Conservation (phyloP, 2,329 filamentous ascomycete genomes). For the Cryphonectria naterciae region DNA sequence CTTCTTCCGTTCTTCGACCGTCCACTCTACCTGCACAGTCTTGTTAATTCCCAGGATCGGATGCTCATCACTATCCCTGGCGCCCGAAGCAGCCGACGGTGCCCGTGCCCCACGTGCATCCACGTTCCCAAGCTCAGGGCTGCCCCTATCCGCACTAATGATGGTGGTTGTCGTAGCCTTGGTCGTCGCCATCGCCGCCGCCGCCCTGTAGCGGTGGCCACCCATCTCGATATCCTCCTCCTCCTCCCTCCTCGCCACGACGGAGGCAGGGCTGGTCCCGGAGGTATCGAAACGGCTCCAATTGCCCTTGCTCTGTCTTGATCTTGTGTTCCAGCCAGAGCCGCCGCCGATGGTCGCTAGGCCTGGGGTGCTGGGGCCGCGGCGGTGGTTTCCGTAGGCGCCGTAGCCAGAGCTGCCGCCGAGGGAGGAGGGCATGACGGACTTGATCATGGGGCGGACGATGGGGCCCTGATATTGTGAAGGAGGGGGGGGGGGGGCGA, state of each 20-base stretch:
- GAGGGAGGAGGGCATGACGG: constrained; percentile 18
- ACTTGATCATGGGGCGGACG: constrained; percentile 15
- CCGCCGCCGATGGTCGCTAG: constrained; percentile 19
- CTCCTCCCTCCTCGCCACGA: background rate
- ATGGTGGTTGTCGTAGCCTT: background rate
- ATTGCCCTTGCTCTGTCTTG: constrained; percentile 7
- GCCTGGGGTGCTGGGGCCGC: background rate
- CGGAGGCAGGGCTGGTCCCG: background rate
- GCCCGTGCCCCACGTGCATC: background rate
- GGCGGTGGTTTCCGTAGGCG: background rate
- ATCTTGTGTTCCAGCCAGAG: background rate
- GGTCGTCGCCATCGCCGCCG: background rate
- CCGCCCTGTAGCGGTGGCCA: background rate
- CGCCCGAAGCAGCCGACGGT: background rate
- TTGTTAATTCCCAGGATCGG: constrained; percentile 18
- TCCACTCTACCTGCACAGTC: constrained; percentile 20
- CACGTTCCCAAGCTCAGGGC: background rate
- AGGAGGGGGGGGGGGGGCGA: too few relatives aligned
- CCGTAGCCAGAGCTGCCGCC: constrained; percentile 10
- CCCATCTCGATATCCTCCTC: constrained; percentile 17
- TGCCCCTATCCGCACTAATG: background rate
- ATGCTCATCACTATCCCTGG: constrained; percentile 20
- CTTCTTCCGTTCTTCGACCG: background rate
- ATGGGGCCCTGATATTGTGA: constrained; percentile 8
- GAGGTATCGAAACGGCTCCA: constrained; percentile 19